Percentiles rank a stretch among this genome's conserved stretches.
Evolutionary conservation across 192 early-diverging fungal genomes (phyloP).

Genomic region (Phlyctochytrium bullatum): DNA sequence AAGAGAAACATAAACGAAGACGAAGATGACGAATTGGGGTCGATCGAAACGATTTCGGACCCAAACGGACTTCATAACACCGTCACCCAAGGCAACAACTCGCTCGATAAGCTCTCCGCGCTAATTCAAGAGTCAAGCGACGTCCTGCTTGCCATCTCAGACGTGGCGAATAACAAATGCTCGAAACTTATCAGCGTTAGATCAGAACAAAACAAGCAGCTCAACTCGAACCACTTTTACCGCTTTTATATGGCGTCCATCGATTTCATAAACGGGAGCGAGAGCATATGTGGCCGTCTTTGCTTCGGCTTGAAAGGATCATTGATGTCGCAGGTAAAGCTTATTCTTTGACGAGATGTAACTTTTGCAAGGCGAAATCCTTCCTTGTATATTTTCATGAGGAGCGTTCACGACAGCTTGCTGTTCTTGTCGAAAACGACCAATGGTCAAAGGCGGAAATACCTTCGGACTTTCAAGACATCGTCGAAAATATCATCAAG

Average conservation of each 20-base stretch:
- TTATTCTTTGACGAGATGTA: constrained; percentile 3
- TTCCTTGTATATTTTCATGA: constrained; percentile 93
- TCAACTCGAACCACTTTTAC: constrained; percentile 87
- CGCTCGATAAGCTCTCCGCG: constrained; percentile 37
- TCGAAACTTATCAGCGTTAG: constrained; percentile 84
- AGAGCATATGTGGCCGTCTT: constrained; percentile 76
- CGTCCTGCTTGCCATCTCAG: constrained; percentile 75
- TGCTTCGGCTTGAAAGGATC: constrained; percentile 90
- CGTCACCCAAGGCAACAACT: no score
- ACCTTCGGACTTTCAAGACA: constrained; percentile 89
- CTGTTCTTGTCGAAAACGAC: constrained; percentile 90
- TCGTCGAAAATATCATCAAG: constrained; percentile 69
- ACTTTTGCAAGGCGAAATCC: constrained; percentile 70
- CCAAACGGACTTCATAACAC: background rate
- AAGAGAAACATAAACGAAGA: constrained; percentile 26
- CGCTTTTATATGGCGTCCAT: constrained; percentile 74
- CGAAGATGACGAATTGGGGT: constrained; percentile 50
- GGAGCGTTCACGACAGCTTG: constrained; percentile 83
- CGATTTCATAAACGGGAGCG: constrained; percentile 79
- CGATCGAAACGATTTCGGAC: constrained; percentile 1
- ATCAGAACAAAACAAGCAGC: constrained; percentile 83
- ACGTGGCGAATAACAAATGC: constrained; percentile 81
- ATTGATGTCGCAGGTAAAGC: constrained; percentile 71
- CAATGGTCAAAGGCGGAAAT: constrained; percentile 93
- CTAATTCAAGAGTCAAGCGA: constrained; percentile 69